Conservation (phyloP, 805 yeast genomes). For the Barnettozyma californica region DNA sequence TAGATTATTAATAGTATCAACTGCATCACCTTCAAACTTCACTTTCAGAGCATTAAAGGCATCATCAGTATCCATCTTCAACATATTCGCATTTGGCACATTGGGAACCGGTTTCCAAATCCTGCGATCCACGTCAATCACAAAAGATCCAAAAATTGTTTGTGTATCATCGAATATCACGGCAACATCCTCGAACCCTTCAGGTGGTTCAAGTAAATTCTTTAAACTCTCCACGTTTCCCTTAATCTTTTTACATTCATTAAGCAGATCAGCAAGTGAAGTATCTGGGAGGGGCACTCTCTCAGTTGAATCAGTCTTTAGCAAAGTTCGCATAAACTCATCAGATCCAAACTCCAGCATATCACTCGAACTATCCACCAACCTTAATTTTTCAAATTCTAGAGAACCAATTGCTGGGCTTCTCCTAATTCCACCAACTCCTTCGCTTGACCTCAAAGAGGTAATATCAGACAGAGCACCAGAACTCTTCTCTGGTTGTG, state of each 20-base stretch:
- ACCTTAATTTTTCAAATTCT: slow-evolving; percentile 29
- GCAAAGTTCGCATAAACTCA: slow-evolving; percentile 46
- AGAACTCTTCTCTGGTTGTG: not conserved
- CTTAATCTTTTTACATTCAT: slow-evolving; percentile 18
- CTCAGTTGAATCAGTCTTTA: slow-evolving; percentile 24
- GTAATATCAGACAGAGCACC: slow-evolving; percentile 8
- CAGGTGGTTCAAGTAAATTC: not conserved
- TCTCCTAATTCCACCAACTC: slow-evolving; percentile 9
- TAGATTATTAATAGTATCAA: not conserved
- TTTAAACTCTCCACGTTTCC: slow-evolving; percentile 7
- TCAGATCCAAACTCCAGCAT: slow-evolving; percentile 51
- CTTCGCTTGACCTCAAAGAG: not conserved
- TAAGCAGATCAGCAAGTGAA: slow-evolving; percentile 20
- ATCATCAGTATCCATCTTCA: slow-evolving; percentile 13
- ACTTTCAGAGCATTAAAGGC: slow-evolving; percentile 10
- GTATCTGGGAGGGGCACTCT: slow-evolving; percentile 17
- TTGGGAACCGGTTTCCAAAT: slow-evolving; percentile 4
- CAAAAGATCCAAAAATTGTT: not conserved
- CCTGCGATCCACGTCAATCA: not conserved
- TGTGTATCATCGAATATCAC: not conserved
- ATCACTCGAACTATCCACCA: slow-evolving; percentile 27
- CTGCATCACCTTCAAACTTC: slow-evolving; percentile 6
- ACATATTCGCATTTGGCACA: slow-evolving; percentile 6
- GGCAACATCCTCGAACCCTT: not conserved
- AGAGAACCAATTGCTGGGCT: slow-evolving; percentile 28